Evolutionary conservation across 345 rosid genomes (phyloP).

Genomic region (Fremontodendron californicum): DNA sequence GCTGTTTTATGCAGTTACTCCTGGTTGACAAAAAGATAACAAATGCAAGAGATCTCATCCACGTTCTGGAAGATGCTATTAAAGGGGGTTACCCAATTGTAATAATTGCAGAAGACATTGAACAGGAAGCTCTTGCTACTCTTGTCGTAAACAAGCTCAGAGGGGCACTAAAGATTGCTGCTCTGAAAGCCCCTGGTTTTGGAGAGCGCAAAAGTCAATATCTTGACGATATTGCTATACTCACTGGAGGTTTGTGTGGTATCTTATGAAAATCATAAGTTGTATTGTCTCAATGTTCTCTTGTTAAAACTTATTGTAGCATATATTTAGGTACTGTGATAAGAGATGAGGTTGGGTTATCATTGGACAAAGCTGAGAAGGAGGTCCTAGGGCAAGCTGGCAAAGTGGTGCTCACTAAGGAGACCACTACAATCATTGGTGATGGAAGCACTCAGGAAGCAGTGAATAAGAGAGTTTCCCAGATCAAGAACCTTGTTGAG

Average conservation of each 20-base stretch:
- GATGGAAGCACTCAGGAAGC: conserved; percentile 98
- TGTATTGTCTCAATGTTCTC: background rate
- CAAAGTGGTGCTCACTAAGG: conserved; percentile 92
- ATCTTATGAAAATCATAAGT: background rate
- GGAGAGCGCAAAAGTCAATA: conserved; percentile 96
- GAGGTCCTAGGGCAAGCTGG: conserved; percentile 90
- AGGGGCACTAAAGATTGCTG: conserved; percentile 90
- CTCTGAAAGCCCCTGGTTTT: conserved; percentile 95
- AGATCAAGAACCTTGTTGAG: conserved; percentile 87
- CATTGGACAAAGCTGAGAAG: conserved; percentile 84
- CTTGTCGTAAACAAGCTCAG: conserved; percentile 93
- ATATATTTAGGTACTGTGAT: conserved; percentile 66
- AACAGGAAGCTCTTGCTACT: conserved; percentile 95
- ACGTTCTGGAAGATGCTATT: conserved; percentile 84
- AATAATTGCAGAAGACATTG: conserved; percentile 91
- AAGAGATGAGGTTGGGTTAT: conserved; percentile 87
- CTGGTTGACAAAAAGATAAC: conserved; percentile 96
- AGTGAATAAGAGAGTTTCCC: conserved; percentile 85
- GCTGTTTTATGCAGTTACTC: conserved; percentile 62
- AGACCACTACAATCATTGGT: conserved; percentile 78
- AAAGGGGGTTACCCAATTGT: conserved; percentile 68
- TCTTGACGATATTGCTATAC: conserved; percentile 92
- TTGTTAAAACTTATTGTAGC: background rate
- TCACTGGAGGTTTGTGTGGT: conserved; percentile 63
- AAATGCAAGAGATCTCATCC: conserved; percentile 89